Evolutionary conservation across 805 yeast species (phyloP).

Genomic region (Komagataella populi): DNA sequence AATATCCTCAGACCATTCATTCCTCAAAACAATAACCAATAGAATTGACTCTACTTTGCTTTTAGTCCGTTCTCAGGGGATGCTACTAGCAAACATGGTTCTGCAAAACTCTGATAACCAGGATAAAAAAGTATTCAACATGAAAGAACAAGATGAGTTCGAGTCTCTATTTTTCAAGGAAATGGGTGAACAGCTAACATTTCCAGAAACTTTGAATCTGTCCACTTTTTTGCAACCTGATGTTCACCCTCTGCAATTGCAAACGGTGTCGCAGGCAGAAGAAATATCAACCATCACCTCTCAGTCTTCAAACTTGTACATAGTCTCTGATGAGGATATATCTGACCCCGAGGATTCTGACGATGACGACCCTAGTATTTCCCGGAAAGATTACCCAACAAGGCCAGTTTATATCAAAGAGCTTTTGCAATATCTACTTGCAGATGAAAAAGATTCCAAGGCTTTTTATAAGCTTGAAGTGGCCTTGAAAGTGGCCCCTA

Average conservation of each 20-base stretch:
- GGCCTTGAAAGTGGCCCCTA: constrained; percentile 40
- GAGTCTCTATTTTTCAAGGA: constrained; percentile 4
- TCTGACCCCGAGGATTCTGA: constrained; percentile 32
- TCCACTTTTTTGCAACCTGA: neutral
- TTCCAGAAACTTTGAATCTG: neutral
- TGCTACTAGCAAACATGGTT: constrained; percentile 40
- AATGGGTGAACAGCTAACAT: constrained; percentile 1
- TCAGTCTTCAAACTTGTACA: neutral
- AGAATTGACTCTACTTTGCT: constrained; percentile 36
- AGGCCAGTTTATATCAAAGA: constrained; percentile 66
- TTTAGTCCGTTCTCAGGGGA: constrained; percentile 36
- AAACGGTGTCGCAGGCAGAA: neutral
- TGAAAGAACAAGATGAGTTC: constrained; percentile 9
- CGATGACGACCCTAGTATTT: constrained; percentile 34
- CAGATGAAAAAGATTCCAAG: constrained; percentile 27
- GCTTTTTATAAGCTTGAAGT: constrained; percentile 33
- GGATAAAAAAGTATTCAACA: constrained; percentile 18
- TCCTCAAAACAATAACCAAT: constrained; percentile 37
- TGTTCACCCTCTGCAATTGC: neutral
- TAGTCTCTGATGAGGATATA: constrained; percentile 3
- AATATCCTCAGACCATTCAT: constrained; percentile 22
- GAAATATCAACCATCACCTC: neutral
- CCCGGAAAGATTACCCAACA: constrained; percentile 19
- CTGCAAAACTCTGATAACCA: constrained; percentile 17
- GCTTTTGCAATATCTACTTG: constrained; percentile 39